These are phyloP conservation scores for Dispira simplex DNA, from an alignment of 192 early-diverging fungal genomes.

Conservation along the genomic window DNA sequence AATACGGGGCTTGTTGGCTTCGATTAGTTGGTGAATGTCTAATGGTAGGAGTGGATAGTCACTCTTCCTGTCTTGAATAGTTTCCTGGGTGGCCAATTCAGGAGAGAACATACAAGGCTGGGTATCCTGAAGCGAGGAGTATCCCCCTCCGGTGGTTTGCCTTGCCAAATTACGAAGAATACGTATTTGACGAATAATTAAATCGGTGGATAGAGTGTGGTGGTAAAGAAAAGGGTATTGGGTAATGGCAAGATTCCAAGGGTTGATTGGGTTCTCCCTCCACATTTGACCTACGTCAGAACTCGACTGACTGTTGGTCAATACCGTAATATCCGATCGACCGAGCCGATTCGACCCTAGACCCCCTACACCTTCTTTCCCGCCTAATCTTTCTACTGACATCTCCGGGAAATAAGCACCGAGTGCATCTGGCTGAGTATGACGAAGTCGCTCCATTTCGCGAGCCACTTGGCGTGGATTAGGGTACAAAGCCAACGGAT, in stretches of 20 bases:
- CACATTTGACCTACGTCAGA: background rate
- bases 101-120: background rate
- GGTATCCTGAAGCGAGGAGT: background rate
- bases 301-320: background rate
- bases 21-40: background rate
- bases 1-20: background rate
- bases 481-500: constrained; percentile 1
- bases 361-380: background rate
- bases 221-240: background rate
- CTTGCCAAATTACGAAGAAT: background rate
- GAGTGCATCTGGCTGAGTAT: background rate
- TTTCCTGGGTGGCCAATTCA: background rate
- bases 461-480: background rate
- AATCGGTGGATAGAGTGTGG: background rate
- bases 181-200: background rate
- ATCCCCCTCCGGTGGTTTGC: background rate
- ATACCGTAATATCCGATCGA: background rate
- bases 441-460: background rate
- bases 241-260: background rate
- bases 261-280: background rate
- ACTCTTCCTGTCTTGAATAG: background rate
- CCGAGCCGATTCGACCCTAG: background rate
- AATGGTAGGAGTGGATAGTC: constrained; percentile 1
- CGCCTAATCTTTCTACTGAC: background rate
- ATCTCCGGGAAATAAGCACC: background rate